Evolutionary conservation across 2,329 filamentous ascomycete genomes (phyloP).

Genomic region (Ceratocystis diversiconidia): DNA sequence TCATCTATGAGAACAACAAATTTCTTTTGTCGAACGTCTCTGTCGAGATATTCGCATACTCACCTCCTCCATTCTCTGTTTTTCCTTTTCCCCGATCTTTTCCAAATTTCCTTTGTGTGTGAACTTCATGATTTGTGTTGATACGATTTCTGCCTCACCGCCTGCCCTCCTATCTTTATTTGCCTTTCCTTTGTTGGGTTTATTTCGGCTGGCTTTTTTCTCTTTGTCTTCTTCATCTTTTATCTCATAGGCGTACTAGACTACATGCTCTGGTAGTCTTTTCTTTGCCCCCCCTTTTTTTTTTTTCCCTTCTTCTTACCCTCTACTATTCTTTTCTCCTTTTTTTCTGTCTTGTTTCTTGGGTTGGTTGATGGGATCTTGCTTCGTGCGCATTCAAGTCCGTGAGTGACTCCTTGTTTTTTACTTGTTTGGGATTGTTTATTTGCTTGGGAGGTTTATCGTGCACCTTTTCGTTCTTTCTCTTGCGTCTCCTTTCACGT

Average conservation of each 20-base stretch:
- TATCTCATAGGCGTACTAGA: too few relatives aligned
- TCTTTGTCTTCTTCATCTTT: conserved; percentile 1
- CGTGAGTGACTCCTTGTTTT: not conserved
- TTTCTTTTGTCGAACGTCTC: not conserved
- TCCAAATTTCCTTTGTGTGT: conserved; percentile 4
- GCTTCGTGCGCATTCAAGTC: not conserved
- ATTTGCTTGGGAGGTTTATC: not conserved
- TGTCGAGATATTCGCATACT: not conserved
- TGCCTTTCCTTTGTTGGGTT: not conserved
- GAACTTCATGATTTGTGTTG: conserved; percentile 1
- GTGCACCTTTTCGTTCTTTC: too few relatives aligned
- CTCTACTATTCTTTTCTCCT: not conserved
- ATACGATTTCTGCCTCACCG: not conserved
- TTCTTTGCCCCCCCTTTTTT: not conserved
- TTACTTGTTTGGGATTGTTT: not conserved
- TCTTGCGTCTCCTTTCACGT: too few relatives aligned
- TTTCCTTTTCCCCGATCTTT: not conserved
- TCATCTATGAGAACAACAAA: not conserved
- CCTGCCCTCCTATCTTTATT: not conserved
- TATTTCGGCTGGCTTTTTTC: not conserved
- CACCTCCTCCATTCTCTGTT: not conserved
- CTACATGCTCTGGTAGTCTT: not conserved
- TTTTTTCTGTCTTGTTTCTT: not conserved
- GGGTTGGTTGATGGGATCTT: not conserved
- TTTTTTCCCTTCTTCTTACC: not conserved